Evolutionary conservation across 805 yeast species (phyloP).

Genomic region (Wilhelminamyces savonicus): DNA sequence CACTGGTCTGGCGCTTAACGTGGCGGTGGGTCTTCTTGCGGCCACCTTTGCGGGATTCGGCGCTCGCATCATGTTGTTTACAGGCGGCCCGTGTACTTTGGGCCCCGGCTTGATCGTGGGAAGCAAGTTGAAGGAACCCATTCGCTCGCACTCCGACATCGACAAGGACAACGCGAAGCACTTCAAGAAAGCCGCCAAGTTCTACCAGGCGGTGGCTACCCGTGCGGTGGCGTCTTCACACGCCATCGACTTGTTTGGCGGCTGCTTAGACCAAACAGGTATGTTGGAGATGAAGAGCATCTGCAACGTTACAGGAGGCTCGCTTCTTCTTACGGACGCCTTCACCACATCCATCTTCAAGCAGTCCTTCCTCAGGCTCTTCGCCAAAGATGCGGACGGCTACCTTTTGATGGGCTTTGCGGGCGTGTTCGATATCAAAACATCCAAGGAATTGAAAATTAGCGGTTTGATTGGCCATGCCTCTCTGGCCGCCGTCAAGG

Average conservation of each 20-base stretch:
- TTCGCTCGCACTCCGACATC: conserved; percentile 94
- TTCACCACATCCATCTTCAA: conserved; percentile 93
- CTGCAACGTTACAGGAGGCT: conserved; percentile 86
- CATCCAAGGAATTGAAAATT: conserved; percentile 80
- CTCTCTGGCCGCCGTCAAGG: conserved; percentile 60
- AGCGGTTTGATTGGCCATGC: conserved; percentile 95
- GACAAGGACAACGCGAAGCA: conserved; percentile 86
- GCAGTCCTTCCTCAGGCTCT: conserved; percentile 83
- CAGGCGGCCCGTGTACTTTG: conserved; percentile 93
- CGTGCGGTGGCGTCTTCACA: conserved; percentile 69
- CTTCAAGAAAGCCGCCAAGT: conserved; percentile 78
- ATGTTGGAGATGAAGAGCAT: conserved; percentile 87
- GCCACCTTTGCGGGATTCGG: conserved; percentile 80
- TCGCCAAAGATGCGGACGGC: conserved; percentile 82
- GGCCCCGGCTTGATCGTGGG: conserved; percentile 94
- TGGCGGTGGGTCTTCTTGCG: conserved; percentile 78
- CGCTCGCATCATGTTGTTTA: conserved; percentile 81
- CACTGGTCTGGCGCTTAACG: conserved; percentile 86
- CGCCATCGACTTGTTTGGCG: conserved; percentile 85
- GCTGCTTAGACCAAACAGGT: conserved; percentile 95
- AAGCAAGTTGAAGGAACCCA: conserved; percentile 87
- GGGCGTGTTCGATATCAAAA: conserved; percentile 80
- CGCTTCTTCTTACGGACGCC: conserved; percentile 80
- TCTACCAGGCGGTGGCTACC: conserved; percentile 67
- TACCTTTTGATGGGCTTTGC: conserved; percentile 85